phyloP scores from a whole-genome alignment of 441 rosid species.

The Erysimum cheiri region DNA sequence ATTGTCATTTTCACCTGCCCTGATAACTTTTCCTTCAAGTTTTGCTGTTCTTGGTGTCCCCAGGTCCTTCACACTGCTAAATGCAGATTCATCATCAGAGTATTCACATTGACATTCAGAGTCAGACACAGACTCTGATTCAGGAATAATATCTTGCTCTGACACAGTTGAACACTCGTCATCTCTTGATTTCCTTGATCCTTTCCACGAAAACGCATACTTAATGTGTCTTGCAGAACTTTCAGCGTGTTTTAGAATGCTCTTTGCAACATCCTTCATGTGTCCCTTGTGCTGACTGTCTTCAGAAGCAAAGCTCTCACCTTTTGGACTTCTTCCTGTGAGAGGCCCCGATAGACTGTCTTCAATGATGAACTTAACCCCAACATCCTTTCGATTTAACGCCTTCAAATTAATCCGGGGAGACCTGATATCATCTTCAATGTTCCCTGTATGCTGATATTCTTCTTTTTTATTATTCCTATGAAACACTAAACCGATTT shows the following conservation, averaged over 20 bases:
- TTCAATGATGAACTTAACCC: conserved; percentile 56
- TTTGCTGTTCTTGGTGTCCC: conserved; percentile 30
- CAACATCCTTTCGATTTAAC: conserved; percentile 49
- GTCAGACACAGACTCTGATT: conserved; percentile 52
- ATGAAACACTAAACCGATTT: conserved; percentile 63
- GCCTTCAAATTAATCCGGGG: conserved; percentile 65
- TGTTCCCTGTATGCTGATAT: conserved; percentile 38
- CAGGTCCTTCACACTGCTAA: conserved; percentile 42
- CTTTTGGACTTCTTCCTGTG: conserved; percentile 48
- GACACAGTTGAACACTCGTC: conserved; percentile 33
- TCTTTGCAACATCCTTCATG: conserved; percentile 67
- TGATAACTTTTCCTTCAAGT: conserved; percentile 34
- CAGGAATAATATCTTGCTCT: conserved; percentile 45
- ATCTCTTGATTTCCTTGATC: conserved; percentile 49
- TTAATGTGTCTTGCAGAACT: conserved; percentile 67
- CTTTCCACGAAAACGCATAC: conserved; percentile 72
- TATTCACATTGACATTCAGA: conserved; percentile 46
- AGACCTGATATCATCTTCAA: conserved; percentile 51
- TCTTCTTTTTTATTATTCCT: conserved; percentile 60
- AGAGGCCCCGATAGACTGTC: conserved; percentile 49
- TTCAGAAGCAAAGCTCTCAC: conserved; percentile 49
- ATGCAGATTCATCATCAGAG: conserved; percentile 44
- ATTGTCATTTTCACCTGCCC: conserved; percentile 31
- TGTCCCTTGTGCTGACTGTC: conserved; percentile 61
- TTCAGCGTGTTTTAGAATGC: conserved; percentile 68